These are phyloP conservation scores for Kodamaea neixiangensis DNA, from an alignment of 805 yeast genomes.

Conservation along the genomic window DNA sequence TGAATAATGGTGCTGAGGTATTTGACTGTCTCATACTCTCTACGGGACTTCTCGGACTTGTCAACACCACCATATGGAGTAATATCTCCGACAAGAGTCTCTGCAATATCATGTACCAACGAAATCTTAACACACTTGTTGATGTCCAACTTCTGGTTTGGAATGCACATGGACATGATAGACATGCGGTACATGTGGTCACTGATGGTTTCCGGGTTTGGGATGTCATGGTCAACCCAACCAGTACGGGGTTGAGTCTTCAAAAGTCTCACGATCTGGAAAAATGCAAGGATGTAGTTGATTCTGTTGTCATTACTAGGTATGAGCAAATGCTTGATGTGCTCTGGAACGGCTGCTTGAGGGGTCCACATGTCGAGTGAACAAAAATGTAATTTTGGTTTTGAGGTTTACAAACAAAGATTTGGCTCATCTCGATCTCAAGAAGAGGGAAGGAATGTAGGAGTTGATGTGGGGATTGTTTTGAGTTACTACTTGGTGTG, in stretches of 20 bases:
- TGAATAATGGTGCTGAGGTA: conserved; percentile 61
- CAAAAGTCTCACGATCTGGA: conserved; percentile 68
- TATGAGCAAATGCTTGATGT: conserved; percentile 39
- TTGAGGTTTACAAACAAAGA: not conserved
- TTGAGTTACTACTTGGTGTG: too few relatives aligned
- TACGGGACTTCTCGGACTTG: conserved; percentile 78
- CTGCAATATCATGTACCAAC: conserved; percentile 92
- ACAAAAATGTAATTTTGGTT: not conserved
- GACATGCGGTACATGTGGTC: conserved; percentile 98
- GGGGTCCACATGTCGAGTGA: conserved; percentile 49
- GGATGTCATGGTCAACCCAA: conserved; percentile 73
- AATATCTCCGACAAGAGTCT: conserved; percentile 90
- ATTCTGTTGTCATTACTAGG: conserved; percentile 22
- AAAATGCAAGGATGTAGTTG: conserved; percentile 56
- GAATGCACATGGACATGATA: conserved; percentile 70
- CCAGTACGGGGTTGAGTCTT: conserved; percentile 89
- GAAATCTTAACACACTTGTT: conserved; percentile 82
- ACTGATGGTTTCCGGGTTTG: conserved; percentile 70
- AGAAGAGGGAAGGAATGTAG: not conserved
- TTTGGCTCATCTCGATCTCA: not conserved
- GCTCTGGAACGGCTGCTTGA: conserved; percentile 51
- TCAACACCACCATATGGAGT: conserved; percentile 72
- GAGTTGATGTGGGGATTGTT: too few relatives aligned
- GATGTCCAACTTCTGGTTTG: conserved; percentile 53
- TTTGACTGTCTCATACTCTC: conserved; percentile 73